Evolutionary conservation across 202 grass and related monocot species (phyloP), one percentile per base, ranked within the genome.

Genomic region (Panicum virgatum): DNA sequence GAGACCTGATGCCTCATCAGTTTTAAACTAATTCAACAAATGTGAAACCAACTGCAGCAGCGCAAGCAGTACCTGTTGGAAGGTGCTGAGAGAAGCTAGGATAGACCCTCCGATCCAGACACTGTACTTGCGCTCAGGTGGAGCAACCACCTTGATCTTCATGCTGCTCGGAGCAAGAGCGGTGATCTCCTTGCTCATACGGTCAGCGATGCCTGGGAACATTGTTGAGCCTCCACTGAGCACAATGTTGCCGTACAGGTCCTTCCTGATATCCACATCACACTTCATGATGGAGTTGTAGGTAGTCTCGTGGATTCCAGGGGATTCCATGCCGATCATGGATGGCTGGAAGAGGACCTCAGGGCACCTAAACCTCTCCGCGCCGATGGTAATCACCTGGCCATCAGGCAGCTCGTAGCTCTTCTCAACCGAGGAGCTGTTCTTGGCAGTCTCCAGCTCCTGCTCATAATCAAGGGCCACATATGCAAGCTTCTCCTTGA

Each of bases 221-320:
- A 88, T 88, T 1, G 86, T 88, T 5, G 86, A 68, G 19, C 86
- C 86, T 34, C 86, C 86, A 63, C 86, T 88, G 29, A 88, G 81
- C 58, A 88, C 86, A 32, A 88, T 84, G 81, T 84, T 88, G n/a
- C 86, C 86, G 13, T 88, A 87, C n/a, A 87, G 71, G 70, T 87
- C 85, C 85, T 87, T 87, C 52, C 78, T 82, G 64, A 82, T 87
- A 69, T 82, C 85, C 52, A 87, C 85, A 18, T 87, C 85, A n/a
- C 85, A 87, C 85, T 87, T 87, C 78, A 87, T 87, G 85, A 87
- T 87, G 71, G 85, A 87, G 50, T 82, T 87, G 85, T 87, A 89
- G 70, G 81, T 89, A 22, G 86, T 85, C 76, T 89, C 86, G 39
- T 89, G 86, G 62, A 89, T 89, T 75, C 82, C 86, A 62, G 82